phyloP scores from a whole-genome alignment of 192 early-diverging fungal genomes.

The Mortierella hygrophila region DNA sequence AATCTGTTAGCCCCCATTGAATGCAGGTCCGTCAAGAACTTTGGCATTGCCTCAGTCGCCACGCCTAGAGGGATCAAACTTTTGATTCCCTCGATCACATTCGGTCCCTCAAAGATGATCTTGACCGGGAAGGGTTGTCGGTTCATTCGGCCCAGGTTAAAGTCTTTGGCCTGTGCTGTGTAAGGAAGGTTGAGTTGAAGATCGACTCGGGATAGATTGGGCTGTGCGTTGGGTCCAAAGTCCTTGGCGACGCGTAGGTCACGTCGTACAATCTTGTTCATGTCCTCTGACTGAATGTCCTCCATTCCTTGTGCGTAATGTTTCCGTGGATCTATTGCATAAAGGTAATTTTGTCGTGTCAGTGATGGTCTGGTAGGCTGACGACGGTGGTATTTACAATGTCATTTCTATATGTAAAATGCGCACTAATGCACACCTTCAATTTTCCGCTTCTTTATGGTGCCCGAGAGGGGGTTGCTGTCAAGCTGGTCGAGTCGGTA shows the following conservation, averaged over 20 bases:
- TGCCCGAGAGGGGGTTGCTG: slow-evolving; percentile 51
- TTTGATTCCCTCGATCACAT: slow-evolving; percentile 61
- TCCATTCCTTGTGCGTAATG: slow-evolving; percentile 23
- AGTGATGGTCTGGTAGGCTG: background rate
- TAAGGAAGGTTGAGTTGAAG: slow-evolving; percentile 40
- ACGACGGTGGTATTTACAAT: background rate
- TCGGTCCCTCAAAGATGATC: slow-evolving; percentile 53
- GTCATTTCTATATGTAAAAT: background rate
- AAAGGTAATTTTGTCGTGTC: background rate
- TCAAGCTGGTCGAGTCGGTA: slow-evolving; percentile 61
- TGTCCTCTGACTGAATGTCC: slow-evolving; percentile 38
- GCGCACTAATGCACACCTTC: slow-evolving; percentile 23
- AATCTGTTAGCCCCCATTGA: slow-evolving; percentile 46
- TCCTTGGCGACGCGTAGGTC: slow-evolving; percentile 31
- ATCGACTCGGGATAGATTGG: slow-evolving; percentile 48
- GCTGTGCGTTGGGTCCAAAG: slow-evolving; percentile 55
- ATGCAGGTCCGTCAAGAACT: slow-evolving; percentile 52
- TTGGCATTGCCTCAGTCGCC: slow-evolving; percentile 47
- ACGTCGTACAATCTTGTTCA: slow-evolving; percentile 23
- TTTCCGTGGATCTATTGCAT: slow-evolving; percentile 15
- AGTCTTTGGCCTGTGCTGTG: slow-evolving; percentile 16
- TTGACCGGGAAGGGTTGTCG: slow-evolving; percentile 41
- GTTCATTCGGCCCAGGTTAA: slow-evolving; percentile 17
- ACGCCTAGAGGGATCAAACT: slow-evolving; percentile 49
- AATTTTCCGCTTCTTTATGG: slow-evolving; percentile 29